Evolutionary conservation across 2,329 filamentous ascomycete genomes (phyloP).

Genomic region (Venturia asperata): DNA sequence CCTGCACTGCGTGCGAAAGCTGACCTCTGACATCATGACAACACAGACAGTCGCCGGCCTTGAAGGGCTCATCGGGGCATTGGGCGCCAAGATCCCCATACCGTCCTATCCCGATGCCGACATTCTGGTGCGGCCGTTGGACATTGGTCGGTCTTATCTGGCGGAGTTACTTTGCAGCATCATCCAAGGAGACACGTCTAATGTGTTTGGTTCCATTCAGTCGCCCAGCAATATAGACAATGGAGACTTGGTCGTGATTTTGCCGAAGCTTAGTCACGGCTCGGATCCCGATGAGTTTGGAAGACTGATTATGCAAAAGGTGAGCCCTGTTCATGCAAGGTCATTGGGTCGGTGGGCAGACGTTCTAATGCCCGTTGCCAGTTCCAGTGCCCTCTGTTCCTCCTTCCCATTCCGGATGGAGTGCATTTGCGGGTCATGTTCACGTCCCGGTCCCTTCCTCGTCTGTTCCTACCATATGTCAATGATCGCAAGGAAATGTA

Average conservation of each 20-base stretch:
- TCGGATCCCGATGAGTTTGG: conserved; percentile 23
- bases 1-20: background rate
- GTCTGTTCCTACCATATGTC: conserved; percentile 57
- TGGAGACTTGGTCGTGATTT: conserved; percentile 27
- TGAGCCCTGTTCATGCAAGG: conserved; percentile 13
- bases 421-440: conserved; percentile 64
- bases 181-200: conserved; percentile 21
- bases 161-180: conserved; percentile 24
- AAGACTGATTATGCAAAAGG: conserved; percentile 26
- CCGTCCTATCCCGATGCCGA: conserved; percentile 15
- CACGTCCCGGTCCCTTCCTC: conserved; percentile 50
- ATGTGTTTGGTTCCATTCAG: conserved; percentile 27
- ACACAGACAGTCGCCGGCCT: conserved; percentile 9
- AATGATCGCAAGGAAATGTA: conserved; percentile 47
- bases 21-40: background rate
- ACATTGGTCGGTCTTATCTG: conserved; percentile 26
- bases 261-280: conserved; percentile 28
- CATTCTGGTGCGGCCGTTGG: conserved; percentile 26
- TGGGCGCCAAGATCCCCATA: conserved; percentile 2
- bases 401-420: conserved; percentile 52
- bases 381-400: conserved; percentile 50
- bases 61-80: background rate
- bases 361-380: too few species aligned
- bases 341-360: too few species aligned
- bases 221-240: conserved; percentile 29